Conservation (phyloP, 148 eudicot genomes). For the Gaultheria prostrata region DNA sequence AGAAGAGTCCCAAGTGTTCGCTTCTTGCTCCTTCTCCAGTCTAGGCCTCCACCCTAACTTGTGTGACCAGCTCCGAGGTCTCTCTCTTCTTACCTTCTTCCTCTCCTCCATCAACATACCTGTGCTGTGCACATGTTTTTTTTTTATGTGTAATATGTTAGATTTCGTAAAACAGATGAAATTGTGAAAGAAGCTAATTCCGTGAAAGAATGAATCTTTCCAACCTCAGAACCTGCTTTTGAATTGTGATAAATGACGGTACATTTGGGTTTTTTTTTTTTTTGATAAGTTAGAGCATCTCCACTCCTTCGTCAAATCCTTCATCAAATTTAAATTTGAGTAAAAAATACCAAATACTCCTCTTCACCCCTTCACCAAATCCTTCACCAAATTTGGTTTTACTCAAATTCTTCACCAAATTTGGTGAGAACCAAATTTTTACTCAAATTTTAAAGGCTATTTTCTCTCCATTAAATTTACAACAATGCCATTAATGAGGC, state of each 20-base stretch:
- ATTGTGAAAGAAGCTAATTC: not conserved
- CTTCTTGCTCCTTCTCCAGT: constrained; percentile 72
- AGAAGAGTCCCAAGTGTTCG: constrained; percentile 44
- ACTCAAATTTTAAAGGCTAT: too few species aligned
- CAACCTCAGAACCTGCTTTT: not conserved
- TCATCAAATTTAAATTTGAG: too few species aligned
- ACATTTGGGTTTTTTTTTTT: not conserved
- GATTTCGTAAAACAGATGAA: not conserved
- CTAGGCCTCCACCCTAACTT: constrained; percentile 73
- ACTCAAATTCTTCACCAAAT: too few species aligned
- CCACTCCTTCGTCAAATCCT: too few species aligned
- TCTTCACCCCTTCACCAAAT: too few species aligned
- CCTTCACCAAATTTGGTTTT: too few species aligned
- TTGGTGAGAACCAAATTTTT: too few species aligned
- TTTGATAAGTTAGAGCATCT: too few species aligned
- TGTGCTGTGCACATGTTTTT: not conserved
- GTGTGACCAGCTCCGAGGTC: constrained; percentile 83
- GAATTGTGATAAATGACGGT: not conserved
- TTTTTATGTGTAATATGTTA: too few species aligned
- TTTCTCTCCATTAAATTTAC: too few species aligned
- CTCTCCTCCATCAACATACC: not conserved
- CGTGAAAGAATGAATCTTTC: not conserved
- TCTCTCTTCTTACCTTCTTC: not conserved
- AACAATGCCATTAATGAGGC: too few species aligned
- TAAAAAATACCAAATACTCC: too few species aligned